These are phyloP conservation scores for Pezicula neosporulosa DNA, from an alignment of 2,329 filamentous ascomycete genomes.

Conservation along the genomic window DNA sequence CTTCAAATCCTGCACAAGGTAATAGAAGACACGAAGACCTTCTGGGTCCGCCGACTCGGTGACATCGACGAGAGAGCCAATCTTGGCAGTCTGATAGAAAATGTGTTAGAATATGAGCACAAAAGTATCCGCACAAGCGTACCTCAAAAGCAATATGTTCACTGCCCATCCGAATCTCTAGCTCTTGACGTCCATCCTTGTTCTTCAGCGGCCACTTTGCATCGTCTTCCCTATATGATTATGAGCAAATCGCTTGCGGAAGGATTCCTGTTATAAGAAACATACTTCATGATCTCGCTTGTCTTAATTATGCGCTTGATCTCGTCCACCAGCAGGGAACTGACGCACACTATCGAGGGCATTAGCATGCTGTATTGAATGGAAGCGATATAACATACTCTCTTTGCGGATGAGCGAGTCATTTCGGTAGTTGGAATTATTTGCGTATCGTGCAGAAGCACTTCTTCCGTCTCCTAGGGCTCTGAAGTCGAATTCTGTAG, in stretches of 20 bases:
- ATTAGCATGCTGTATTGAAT: constrained; percentile 7
- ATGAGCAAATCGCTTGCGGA: constrained; percentile 20
- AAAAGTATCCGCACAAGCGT: constrained; percentile 6
- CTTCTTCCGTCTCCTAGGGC: constrained; percentile 90
- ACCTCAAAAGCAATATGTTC: constrained; percentile 99
- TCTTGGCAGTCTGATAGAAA: constrained; percentile 79
- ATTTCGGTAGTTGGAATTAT: constrained; percentile 99
- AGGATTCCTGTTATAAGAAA: not conserved
- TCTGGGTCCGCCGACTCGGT: constrained; percentile 95
- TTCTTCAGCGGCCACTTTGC: constrained; percentile 99
- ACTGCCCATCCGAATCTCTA: constrained; percentile 89
- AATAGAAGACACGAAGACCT: constrained; percentile 96
- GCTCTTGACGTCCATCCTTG: constrained; percentile 94
- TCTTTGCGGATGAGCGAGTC: constrained; percentile 99
- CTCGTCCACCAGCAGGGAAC: constrained; percentile 83
- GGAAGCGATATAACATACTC: constrained; percentile 57
- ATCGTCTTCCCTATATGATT: constrained; percentile 77
- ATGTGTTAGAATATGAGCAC: not conserved
- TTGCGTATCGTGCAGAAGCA: constrained; percentile 92
- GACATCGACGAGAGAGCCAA: constrained; percentile 93
- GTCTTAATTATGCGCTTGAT: constrained; percentile 97
- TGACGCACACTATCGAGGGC: constrained; percentile 80
- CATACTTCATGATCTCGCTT: constrained; percentile 94
- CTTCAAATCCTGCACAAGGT: constrained; percentile 95
- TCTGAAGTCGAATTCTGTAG: constrained; percentile 89